Evolutionary conservation across 805 yeast genomes (phyloP).

Genomic region (Yarrowia sp.): DNA sequence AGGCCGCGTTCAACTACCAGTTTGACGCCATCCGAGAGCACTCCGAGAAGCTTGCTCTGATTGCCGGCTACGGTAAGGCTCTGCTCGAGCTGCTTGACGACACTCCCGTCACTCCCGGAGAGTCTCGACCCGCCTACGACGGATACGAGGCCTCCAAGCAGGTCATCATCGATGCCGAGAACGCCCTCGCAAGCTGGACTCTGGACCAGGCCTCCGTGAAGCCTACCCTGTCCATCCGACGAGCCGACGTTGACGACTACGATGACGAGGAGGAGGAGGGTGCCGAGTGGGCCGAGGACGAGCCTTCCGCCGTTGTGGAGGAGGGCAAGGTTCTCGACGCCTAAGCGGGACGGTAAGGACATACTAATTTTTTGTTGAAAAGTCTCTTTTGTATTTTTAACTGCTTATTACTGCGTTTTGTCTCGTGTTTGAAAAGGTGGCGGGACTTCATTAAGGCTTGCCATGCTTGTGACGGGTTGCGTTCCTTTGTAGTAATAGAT

Average conservation of each 20-base stretch:
- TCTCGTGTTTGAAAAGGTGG: not conserved
- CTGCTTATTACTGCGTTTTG: slow-evolving; percentile 12
- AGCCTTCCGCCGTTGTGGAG: slow-evolving; percentile 35
- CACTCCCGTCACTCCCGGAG: slow-evolving; percentile 98
- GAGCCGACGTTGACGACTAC: slow-evolving; percentile 62
- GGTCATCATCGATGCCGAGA: slow-evolving; percentile 95
- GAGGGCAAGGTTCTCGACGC: slow-evolving; percentile 31
- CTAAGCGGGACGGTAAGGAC: slow-evolving; percentile 4
- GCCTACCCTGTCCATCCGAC: slow-evolving; percentile 86
- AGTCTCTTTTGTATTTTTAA: slow-evolving; percentile 23
- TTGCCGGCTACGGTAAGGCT: slow-evolving; percentile 99
- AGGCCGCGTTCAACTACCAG: slow-evolving; percentile 96
- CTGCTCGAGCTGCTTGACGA: slow-evolving; percentile 93
- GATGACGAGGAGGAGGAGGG: slow-evolving; percentile 46
- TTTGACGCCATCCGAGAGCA: slow-evolving; percentile 93
- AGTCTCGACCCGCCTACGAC: slow-evolving; percentile 96
- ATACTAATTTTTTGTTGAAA: slow-evolving; percentile 12
- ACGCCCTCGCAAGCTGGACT: slow-evolving; percentile 94
- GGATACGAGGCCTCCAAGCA: slow-evolving; percentile 98
- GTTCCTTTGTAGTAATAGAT: slow-evolving; percentile 16
- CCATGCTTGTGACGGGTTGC: not conserved
- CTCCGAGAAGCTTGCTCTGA: slow-evolving; percentile 92
- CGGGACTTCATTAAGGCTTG: slow-evolving; percentile 12
- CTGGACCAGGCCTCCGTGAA: slow-evolving; percentile 91
- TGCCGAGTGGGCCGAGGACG: slow-evolving; percentile 43